A percentile compares a stretch with the other conserved stretches of the same genome.
Conservation (phyloP, 176 grass and related monocot species). For the Triticum urartu region DNA sequence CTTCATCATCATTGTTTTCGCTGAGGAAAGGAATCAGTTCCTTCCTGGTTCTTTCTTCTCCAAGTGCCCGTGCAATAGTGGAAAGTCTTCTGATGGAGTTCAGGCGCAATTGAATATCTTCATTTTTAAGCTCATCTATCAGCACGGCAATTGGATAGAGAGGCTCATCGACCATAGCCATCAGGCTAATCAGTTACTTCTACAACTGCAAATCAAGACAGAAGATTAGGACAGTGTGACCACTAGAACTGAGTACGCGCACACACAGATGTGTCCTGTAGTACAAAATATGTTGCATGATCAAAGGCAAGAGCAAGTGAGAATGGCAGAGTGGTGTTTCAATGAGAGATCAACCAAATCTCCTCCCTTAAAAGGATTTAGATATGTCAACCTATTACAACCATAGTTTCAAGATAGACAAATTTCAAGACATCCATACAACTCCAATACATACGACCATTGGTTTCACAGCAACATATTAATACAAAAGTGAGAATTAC, state of each 20-base stretch:
- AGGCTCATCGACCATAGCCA: conserved; percentile 86
- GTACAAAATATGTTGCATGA: neutral
- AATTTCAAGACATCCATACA: too few relatives aligned
- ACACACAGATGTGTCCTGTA: neutral
- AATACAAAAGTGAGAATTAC: too few relatives aligned
- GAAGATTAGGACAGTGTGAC: neutral
- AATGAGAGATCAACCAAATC: neutral
- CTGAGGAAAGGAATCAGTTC: conserved; percentile 94
- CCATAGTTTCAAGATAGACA: neutral
- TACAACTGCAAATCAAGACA: conserved; percentile 21
- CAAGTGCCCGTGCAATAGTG: conserved; percentile 86
- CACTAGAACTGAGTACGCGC: neutral
- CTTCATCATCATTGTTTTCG: conserved; percentile 97
- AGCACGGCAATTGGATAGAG: conserved; percentile 88
- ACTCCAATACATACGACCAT: too few relatives aligned
- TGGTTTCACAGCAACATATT: too few relatives aligned
- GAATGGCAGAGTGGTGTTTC: neutral
- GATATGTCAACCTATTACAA: neutral
- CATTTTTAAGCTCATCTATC: conserved; percentile 97
- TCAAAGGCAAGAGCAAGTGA: neutral
- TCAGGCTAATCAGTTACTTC: conserved; percentile 26
- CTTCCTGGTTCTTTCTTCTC: conserved; percentile 92
- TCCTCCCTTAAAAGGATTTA: neutral
- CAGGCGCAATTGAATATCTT: conserved; percentile 89
- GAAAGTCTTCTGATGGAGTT: conserved; percentile 91